A percentile compares a stretch with the other conserved stretches of the same genome.
Evolutionary conservation across 768 basidiomycete genomes (phyloP).

Genomic region (Saitozyma sp.): DNA sequence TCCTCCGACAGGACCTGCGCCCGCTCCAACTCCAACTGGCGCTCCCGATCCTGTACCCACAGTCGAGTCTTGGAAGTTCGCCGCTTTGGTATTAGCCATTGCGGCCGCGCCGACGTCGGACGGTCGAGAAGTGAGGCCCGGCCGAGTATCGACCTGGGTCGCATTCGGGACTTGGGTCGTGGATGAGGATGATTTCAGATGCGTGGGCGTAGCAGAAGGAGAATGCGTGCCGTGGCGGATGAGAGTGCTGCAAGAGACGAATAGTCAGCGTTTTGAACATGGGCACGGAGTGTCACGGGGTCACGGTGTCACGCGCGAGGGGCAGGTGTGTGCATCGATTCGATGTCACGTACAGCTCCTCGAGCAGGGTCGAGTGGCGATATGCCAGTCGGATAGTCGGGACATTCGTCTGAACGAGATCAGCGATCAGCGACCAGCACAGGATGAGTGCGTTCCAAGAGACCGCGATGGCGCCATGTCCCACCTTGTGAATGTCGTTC

Average conservation of each 20-base stretch:
- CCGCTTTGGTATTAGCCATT: constrained; percentile 20
- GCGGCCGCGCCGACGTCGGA: constrained; percentile 46
- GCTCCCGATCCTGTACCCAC: too few relatives aligned
- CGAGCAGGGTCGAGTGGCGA: constrained; percentile 82
- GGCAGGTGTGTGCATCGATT: background rate
- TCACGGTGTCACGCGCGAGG: too few relatives aligned
- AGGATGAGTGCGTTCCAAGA: background rate
- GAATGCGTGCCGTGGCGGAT: constrained; percentile 41
- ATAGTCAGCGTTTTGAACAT: background rate
- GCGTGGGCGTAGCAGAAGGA: constrained; percentile 35
- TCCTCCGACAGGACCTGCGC: too few relatives aligned
- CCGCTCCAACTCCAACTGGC: too few relatives aligned
- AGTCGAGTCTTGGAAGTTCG: too few relatives aligned
- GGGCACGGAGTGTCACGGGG: constrained; percentile 1
- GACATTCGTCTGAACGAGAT: constrained; percentile 77
- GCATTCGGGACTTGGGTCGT: constrained; percentile 11
- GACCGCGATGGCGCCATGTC: constrained; percentile 13
- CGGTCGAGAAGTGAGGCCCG: constrained; percentile 17
- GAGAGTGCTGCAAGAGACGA: constrained; percentile 19
- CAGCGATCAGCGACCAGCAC: background rate
- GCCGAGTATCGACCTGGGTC: constrained; percentile 8
- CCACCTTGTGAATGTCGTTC: constrained; percentile 92
- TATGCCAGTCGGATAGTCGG: constrained; percentile 88
- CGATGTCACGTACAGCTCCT: constrained; percentile 62
- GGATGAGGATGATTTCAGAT: constrained; percentile 20